Evolutionary conservation across 192 early-diverging fungal species (phyloP), one percentile per base, ranked within the genome.

Genomic region (Helicostylum pulchrum): DNA sequence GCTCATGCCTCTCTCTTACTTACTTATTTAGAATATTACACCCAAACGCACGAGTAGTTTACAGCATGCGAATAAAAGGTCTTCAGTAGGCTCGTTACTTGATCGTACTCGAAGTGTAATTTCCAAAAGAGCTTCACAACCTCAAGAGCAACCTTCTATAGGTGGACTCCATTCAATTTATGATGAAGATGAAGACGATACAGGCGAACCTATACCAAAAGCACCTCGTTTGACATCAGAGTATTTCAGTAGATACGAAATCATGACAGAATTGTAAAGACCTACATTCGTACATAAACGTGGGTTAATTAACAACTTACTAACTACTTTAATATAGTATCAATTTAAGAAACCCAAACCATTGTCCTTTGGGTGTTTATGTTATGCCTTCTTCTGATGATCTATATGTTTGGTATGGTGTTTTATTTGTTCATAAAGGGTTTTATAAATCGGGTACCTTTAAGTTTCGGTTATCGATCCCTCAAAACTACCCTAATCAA

Each of bases 401-500:
- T 60, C 65, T 87, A 48, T 74, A 88, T 66, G 75, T 83, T 53
- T 95, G 93, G 93, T 84, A 88, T 65, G 94, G 92, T 0, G 86
- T 88, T 6, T 73, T 97, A 32, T 94, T 95, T 73, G 76, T 97
- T 34, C 91, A 94, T 73, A 87, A 91, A 34, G 94, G 94, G 32
- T 95, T 88, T 76, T 97, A 93, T 76, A 85, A 86, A 32, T 87
- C 90, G 50, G 93, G 88, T 0, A 92, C 95, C 6, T 91, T 97
- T 72, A 90, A 94, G 64, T 97, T 95, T 78, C 72, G 86, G 68
- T 76, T 95, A 47, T 69, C 81, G 19, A 93, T 95, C 48, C 92
- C 92, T 19, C 74, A 75, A 47, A 81, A 85, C 26, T 95, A 97
- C 70, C 94, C 94, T n/a, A 72, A 80, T 11, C 67, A 74, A 14